A percentile compares a stretch with the other conserved stretches of the same genome.
Evolutionary conservation across 2,329 filamentous ascomycete genomes (phyloP).

Genomic region (Colletotrichum sansevieriae): DNA sequence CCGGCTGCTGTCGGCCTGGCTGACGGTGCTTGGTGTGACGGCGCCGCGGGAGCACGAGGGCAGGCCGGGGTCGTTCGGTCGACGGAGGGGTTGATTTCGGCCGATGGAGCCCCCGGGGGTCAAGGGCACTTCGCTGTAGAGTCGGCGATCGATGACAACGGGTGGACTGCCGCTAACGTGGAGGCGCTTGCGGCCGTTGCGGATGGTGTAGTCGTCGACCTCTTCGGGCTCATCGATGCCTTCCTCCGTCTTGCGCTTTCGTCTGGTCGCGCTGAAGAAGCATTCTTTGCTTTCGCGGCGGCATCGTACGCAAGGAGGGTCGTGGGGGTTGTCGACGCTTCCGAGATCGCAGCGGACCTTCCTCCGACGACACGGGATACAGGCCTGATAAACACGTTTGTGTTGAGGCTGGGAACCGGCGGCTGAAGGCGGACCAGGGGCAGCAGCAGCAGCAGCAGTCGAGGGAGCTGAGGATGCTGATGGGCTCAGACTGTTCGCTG

Average conservation of each 20-base stretch:
- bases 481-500: slow-evolving; percentile 29
- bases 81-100: slow-evolving; percentile 73
- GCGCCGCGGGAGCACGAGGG: slow-evolving; percentile 42
- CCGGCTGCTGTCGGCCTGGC: slow-evolving; percentile 46
- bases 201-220: slow-evolving; percentile 76
- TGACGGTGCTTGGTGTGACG: slow-evolving; percentile 51
- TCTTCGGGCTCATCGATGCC: slow-evolving; percentile 59
- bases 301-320: slow-evolving; percentile 94
- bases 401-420: slow-evolving; percentile 55
- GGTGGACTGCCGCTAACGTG: slow-evolving; percentile 62
- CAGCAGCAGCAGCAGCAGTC: slow-evolving; percentile 29
- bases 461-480: slow-evolving; percentile 41
- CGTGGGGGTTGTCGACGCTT: slow-evolving; percentile 92
- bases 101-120: slow-evolving; percentile 76
- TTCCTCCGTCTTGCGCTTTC: slow-evolving; percentile 86
- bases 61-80: slow-evolving; percentile 62
- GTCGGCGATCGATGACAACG: slow-evolving; percentile 57
- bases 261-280: slow-evolving; percentile 93
- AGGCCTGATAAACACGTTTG: slow-evolving; percentile 74
- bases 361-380: slow-evolving; percentile 71
- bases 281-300: slow-evolving; percentile 96
- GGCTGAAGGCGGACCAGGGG: slow-evolving; percentile 17
- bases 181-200: slow-evolving; percentile 79
- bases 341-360: slow-evolving; percentile 74
- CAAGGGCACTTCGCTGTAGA: slow-evolving; percentile 69